phyloP scores from a whole-genome alignment of 2,329 filamentous ascomycete genomes.

The Aspergillus unguis region DNA sequence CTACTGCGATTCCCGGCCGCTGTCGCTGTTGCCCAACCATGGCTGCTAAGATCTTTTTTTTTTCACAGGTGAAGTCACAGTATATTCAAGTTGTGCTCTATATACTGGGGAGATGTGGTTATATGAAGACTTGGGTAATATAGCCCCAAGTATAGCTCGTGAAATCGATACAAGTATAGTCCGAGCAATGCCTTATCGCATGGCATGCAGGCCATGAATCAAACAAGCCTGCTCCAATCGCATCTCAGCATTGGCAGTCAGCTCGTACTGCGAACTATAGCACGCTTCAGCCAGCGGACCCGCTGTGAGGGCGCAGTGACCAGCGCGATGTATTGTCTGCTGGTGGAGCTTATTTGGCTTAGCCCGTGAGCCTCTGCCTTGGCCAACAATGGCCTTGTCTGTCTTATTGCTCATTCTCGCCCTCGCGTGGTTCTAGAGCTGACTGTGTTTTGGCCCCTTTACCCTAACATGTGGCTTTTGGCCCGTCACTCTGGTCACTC shows the following conservation, averaged over 20 bases:
- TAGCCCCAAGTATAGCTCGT: neutral
- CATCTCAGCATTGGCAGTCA: neutral
- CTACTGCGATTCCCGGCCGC: neutral
- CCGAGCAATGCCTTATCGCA: neutral
- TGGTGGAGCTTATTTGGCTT: neutral
- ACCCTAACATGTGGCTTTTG: neutral
- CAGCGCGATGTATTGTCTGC: neutral
- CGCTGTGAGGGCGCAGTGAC: neutral
- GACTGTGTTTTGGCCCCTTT: neutral
- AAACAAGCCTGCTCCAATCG: neutral
- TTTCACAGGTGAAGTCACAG: neutral
- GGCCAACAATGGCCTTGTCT: neutral
- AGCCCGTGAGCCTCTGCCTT: neutral
- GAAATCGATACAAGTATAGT: neutral
- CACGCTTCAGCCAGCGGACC: neutral
- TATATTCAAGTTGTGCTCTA: neutral
- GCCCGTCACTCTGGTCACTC: neutral
- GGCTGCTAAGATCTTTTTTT: neutral
- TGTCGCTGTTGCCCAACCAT: neutral
- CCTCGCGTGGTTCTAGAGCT: neutral
- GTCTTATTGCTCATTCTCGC: neutral
- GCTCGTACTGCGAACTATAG: neutral
- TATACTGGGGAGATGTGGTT: neutral
- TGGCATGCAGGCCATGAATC: neutral
- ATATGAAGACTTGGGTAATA: neutral